phyloP scores from a whole-genome alignment of 371 early-diverging fungal species.

The Mucor piriformis region DNA sequence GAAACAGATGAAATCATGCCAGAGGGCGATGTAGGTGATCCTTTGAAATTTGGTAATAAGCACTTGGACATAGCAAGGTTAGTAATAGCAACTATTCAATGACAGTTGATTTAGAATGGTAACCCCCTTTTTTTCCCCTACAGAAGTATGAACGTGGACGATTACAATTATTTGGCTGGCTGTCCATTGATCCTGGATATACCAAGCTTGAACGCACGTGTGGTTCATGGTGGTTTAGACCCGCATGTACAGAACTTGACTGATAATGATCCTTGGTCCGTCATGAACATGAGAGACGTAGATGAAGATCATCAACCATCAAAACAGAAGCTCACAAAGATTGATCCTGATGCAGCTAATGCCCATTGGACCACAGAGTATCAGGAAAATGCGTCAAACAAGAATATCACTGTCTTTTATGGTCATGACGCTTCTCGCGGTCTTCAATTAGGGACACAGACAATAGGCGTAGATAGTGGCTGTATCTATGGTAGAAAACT shows the following conservation, averaged over 20 bases:
- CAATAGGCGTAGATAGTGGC: slow-evolving; percentile 68
- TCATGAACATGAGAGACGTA: slow-evolving; percentile 63
- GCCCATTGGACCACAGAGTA: slow-evolving; percentile 21
- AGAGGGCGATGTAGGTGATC: slow-evolving; percentile 41
- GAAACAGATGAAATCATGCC: slow-evolving; percentile 19
- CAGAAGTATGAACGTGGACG: slow-evolving; percentile 44
- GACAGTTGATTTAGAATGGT: slow-evolving; percentile 27
- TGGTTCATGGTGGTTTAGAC: slow-evolving; percentile 74
- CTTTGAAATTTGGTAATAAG: slow-evolving; percentile 35
- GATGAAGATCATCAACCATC: slow-evolving; percentile 40
- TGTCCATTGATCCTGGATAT: slow-evolving; percentile 66
- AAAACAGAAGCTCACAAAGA: slow-evolving; percentile 29
- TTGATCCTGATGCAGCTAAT: neutral
- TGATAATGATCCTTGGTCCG: slow-evolving; percentile 47
- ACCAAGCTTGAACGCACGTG: slow-evolving; percentile 54
- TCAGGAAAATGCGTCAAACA: slow-evolving; percentile 3
- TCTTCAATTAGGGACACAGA: slow-evolving; percentile 46
- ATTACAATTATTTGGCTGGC: slow-evolving; percentile 54
- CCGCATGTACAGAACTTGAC: slow-evolving; percentile 34
- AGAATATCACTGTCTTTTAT: slow-evolving; percentile 49
- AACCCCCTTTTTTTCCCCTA: neutral
- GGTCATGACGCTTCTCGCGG: slow-evolving; percentile 72
- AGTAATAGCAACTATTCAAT: neutral
- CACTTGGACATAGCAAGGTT: slow-evolving; percentile 46
- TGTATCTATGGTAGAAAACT: slow-evolving; percentile 70